Evolutionary conservation across 495 filamentous ascomycete species (phyloP).

Genomic region (Trichoderma reesei): DNA sequence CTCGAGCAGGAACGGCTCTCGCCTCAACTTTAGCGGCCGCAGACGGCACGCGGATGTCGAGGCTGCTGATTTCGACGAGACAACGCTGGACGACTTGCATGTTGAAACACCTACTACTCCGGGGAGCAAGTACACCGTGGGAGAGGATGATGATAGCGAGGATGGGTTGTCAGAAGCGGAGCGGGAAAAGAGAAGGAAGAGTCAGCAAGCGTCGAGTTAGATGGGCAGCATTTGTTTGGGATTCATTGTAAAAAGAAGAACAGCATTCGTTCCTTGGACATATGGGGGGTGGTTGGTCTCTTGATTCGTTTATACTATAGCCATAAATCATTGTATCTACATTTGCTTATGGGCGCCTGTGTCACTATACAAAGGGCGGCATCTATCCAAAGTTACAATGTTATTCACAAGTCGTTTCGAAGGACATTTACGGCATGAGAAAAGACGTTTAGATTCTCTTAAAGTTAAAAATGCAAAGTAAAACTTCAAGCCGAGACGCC

Average conservation of each 20-base stretch:
- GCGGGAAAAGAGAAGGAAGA: slow-evolving; percentile 10
- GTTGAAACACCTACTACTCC: slow-evolving; percentile 32
- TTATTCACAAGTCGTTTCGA: too few relatives aligned
- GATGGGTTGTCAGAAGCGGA: slow-evolving; percentile 7
- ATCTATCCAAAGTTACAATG: too few relatives aligned
- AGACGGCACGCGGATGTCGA: slow-evolving; percentile 52
- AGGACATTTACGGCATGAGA: too few relatives aligned
- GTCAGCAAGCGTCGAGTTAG: not conserved
- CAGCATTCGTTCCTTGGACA: not conserved
- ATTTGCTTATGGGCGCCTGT: too few relatives aligned
- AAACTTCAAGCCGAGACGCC: not conserved
- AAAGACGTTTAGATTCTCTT: too few relatives aligned
- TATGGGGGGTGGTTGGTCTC: not conserved
- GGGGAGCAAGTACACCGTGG: slow-evolving; percentile 45
- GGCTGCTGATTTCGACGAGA: slow-evolving; percentile 82
- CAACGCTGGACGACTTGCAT: slow-evolving; percentile 69
- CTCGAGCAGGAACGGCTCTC: slow-evolving; percentile 29
- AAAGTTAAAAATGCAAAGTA: not conserved
- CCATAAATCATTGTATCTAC: not conserved
- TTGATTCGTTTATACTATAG: not conserved
- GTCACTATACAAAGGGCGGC: too few relatives aligned
- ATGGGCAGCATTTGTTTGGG: not conserved
- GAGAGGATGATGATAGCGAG: slow-evolving; percentile 46
- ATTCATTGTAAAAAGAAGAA: not conserved
- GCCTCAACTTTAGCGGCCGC: slow-evolving; percentile 33